phyloP scores from a whole-genome alignment of 2,329 filamentous ascomycete species.

The Pseudonectria buxi region DNA sequence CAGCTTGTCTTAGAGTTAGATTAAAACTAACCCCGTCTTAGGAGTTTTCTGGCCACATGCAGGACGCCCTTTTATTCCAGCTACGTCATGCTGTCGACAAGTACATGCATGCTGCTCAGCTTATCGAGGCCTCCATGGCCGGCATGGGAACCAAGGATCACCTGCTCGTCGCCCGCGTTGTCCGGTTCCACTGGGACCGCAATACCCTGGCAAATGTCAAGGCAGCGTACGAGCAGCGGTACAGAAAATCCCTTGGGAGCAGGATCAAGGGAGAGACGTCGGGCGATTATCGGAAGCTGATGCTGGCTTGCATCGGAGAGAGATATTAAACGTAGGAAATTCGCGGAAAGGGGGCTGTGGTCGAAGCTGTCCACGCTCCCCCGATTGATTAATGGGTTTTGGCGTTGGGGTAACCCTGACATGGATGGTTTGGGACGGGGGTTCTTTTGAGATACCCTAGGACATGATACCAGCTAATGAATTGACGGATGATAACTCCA shows the following conservation, averaged over 20 bases:
- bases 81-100: slow-evolving; percentile 71
- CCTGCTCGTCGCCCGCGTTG: slow-evolving; percentile 68
- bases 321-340: slow-evolving; percentile 11
- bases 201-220: slow-evolving; percentile 70
- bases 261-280: slow-evolving; percentile 78
- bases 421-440: slow-evolving; percentile 6
- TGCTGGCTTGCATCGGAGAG: slow-evolving; percentile 62
- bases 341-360: too few relatives aligned
- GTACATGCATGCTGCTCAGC: slow-evolving; percentile 72
- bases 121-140: slow-evolving; percentile 82
- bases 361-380: background rate
- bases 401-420: slow-evolving; percentile 12
- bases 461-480: too few relatives aligned
- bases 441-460: slow-evolving; percentile 6
- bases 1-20: background rate
- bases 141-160: slow-evolving; percentile 83
- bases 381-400: slow-evolving; percentile 6
- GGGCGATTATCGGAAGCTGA: slow-evolving; percentile 70
- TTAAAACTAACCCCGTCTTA: slow-evolving; percentile 20
- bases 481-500: too few relatives aligned
- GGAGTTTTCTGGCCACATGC: slow-evolving; percentile 90
- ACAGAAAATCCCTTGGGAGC: slow-evolving; percentile 57
- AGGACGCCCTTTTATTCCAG: slow-evolving; percentile 73
- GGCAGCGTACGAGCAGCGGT: slow-evolving; percentile 66
- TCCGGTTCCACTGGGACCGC: slow-evolving; percentile 78